phyloP scores from a whole-genome alignment of 257 asterid genomes.

The Solanum ossicruentum region DNA sequence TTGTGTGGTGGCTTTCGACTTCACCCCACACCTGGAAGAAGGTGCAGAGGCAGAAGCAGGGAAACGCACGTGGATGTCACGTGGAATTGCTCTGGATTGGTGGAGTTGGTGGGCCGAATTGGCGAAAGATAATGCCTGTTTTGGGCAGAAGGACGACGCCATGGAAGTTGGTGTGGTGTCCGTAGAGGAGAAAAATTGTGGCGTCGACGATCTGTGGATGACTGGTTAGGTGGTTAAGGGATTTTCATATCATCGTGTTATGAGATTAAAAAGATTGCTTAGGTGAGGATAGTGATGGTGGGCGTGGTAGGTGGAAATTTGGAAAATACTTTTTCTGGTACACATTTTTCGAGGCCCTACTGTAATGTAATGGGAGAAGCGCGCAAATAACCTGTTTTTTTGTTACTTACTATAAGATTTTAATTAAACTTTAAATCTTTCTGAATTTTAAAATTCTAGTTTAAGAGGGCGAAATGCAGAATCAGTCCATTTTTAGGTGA shows the following conservation, averaged over 20 bases:
- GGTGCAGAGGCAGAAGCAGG: conserved; percentile 19
- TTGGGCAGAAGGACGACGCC: conserved; percentile 34
- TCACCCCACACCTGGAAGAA: conserved; percentile 10
- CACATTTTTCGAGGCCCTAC: not conserved
- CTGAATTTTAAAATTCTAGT: not conserved
- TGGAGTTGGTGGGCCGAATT: conserved; percentile 9
- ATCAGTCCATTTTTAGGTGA: too few species aligned
- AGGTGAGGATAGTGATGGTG: not conserved
- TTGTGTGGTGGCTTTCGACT: not conserved
- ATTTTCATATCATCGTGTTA: not conserved
- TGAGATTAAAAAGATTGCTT: not conserved
- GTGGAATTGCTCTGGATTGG: conserved; percentile 13
- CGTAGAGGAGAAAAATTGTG: not conserved
- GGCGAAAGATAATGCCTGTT: conserved; percentile 19
- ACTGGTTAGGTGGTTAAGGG: not conserved
- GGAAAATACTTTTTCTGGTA: not conserved
- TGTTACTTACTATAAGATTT: too few species aligned
- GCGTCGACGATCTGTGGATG: conserved; percentile 15
- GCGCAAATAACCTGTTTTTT: too few species aligned
- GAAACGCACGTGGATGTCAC: conserved; percentile 19
- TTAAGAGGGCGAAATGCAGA: not conserved
- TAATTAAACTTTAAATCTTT: not conserved
- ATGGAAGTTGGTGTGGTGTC: not conserved
- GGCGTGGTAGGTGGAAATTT: conserved; percentile 4
- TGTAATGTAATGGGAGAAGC: not conserved